Evolutionary conservation across 2,329 filamentous ascomycete species (phyloP).

Genomic region (Helotiales sp.): DNA sequence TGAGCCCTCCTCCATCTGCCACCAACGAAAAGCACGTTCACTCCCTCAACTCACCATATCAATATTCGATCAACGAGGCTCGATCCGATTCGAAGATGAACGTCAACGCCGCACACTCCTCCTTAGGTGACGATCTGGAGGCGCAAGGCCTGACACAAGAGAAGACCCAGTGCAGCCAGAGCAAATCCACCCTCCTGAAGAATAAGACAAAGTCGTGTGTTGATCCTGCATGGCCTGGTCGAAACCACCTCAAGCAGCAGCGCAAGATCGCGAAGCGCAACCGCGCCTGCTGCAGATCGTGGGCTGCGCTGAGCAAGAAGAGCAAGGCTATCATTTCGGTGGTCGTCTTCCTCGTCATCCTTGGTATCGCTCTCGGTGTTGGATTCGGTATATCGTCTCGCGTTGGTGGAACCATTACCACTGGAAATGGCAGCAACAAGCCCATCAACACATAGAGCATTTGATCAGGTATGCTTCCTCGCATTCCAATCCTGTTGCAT

Average conservation of each 20-base stretch:
- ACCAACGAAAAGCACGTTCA: conserved; percentile 7
- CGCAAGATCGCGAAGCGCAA: conserved; percentile 17
- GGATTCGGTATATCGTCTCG: conserved; percentile 17
- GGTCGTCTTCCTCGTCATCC: conserved; percentile 15
- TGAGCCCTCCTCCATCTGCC: conserved; percentile 17
- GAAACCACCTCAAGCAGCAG: conserved; percentile 16
- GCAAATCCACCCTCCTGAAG: conserved; percentile 12
- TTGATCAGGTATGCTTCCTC: conserved; percentile 1
- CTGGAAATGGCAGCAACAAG: conserved; percentile 12
- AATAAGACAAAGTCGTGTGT: conserved; percentile 10
- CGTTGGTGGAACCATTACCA: conserved; percentile 13
- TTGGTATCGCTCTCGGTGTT: conserved; percentile 19
- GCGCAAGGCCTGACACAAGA: conserved; percentile 17
- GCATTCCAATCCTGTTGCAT: not conserved
- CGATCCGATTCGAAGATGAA: conserved; percentile 6
- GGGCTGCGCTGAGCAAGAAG: conserved; percentile 19
- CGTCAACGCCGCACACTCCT: conserved; percentile 4
- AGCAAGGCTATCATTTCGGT: conserved; percentile 15
- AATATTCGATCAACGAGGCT: not conserved
- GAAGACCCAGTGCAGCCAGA: conserved; percentile 7
- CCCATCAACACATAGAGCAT: conserved; percentile 11
- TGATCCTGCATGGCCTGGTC: conserved; percentile 22
- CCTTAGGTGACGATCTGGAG: conserved; percentile 17
- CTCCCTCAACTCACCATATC: not conserved
- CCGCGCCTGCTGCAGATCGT: conserved; percentile 15